Evolutionary conservation across 140 eudicot genomes (phyloP).

Genomic region (Bidens hawaiensis): DNA sequence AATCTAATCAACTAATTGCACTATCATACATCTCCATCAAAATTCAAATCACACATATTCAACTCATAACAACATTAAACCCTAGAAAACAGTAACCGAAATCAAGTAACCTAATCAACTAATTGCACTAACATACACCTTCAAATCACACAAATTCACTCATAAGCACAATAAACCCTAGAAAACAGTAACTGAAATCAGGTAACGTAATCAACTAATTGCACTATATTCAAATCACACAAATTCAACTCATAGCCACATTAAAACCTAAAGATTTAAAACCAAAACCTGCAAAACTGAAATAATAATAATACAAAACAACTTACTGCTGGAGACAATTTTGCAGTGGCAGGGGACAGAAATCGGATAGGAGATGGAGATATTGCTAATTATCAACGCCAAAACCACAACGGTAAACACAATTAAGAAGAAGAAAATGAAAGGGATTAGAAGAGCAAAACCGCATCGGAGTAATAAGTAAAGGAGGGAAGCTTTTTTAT

Average conservation of each 20-base stretch:
- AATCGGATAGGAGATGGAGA: conserved; percentile 60
- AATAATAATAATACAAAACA: not conserved
- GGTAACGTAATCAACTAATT: no score
- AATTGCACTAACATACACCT: not conserved
- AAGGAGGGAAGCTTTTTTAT: conserved; percentile 4
- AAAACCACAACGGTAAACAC: conserved; percentile 36
- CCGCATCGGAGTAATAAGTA: conserved; percentile 25
- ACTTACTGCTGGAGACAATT: conserved; percentile 88
- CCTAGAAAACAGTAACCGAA: no score
- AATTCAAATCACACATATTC: no score
- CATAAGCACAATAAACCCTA: not conserved
- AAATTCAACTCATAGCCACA: no score
- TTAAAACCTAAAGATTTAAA: not conserved
- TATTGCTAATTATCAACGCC: conserved; percentile 42
- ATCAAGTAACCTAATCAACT: conserved; percentile 11
- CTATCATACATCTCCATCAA: no score
- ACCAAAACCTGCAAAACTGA: not conserved
- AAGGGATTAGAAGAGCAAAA: conserved; percentile 27
- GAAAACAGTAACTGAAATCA: no score
- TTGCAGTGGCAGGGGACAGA: conserved; percentile 81
- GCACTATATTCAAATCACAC: no score
- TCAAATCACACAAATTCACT: conserved; percentile 1
- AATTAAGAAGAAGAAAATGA: conserved; percentile 21
- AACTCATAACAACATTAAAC: no score
- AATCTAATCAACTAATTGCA: no score